Conservation (phyloP, 2,329 filamentous ascomycete genomes). For the Pestalotiopsis sp. region DNA sequence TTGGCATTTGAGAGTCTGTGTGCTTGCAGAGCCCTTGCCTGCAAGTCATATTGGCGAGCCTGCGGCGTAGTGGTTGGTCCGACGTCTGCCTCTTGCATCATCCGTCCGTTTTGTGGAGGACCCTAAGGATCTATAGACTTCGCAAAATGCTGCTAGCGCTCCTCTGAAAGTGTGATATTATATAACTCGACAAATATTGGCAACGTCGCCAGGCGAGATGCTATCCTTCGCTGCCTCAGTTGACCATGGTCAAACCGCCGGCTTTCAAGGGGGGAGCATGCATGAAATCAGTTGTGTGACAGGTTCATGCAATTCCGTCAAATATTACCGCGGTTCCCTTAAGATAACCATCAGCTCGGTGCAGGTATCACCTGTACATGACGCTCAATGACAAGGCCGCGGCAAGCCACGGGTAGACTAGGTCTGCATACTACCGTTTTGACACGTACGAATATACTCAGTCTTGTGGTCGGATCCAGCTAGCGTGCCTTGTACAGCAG, state of each 20-base stretch:
- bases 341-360: background rate
- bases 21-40: background rate
- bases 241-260: no score
- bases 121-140: no score
- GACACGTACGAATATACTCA: background rate
- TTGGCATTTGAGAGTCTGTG: background rate
- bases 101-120: no score
- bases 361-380: background rate
- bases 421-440: background rate
- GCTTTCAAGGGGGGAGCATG: no score
- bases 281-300: no score
- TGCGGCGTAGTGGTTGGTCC: background rate
- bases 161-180: no score
- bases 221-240: no score
- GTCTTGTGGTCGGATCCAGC: background rate
- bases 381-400: background rate
- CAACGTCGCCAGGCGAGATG: no score
- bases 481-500: background rate
- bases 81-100: background rate
- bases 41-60: background rate
- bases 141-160: no score
- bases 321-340: background rate
- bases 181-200: no score
- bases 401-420: background rate
- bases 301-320: background rate